Percentiles rank a stretch among this genome's conserved stretches.
Evolutionary conservation across 257 asterid genomes (phyloP).

Genomic region (Salvia hispanica): DNA sequence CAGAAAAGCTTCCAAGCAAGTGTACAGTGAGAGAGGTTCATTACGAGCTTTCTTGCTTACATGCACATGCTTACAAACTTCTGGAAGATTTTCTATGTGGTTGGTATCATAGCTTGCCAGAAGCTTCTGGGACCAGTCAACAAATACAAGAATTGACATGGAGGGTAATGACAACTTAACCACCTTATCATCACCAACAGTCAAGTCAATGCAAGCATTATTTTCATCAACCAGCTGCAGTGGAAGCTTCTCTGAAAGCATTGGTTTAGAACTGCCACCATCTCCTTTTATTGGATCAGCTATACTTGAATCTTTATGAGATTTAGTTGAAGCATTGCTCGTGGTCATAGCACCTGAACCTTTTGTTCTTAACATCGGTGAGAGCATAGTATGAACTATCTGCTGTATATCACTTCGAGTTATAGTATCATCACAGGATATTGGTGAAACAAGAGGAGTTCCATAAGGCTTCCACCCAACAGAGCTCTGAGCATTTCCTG

Average conservation of each 20-base stretch:
- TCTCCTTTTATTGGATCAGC: slow-evolving; percentile 49
- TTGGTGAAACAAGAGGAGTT: slow-evolving; percentile 95
- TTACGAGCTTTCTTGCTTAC: slow-evolving; percentile 87
- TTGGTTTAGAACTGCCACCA: slow-evolving; percentile 50
- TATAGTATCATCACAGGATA: slow-evolving; percentile 76
- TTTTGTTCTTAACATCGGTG: slow-evolving; percentile 72
- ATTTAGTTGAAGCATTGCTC: slow-evolving; percentile 43
- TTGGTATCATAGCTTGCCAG: slow-evolving; percentile 79
- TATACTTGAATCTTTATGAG: slow-evolving; percentile 43
- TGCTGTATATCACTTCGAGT: slow-evolving; percentile 83
- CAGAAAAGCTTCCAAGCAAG: slow-evolving; percentile 96
- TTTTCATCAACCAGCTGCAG: slow-evolving; percentile 95
- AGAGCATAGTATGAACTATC: slow-evolving; percentile 82
- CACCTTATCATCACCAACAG: slow-evolving; percentile 85
- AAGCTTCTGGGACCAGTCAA: slow-evolving; percentile 98
- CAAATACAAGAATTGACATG: slow-evolving; percentile 85
- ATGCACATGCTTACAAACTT: slow-evolving; percentile 79
- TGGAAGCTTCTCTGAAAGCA: slow-evolving; percentile 67
- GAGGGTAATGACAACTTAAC: slow-evolving; percentile 88
- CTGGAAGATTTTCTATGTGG: slow-evolving; percentile 81
- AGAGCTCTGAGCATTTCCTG: slow-evolving; percentile 69
- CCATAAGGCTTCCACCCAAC: slow-evolving; percentile 96
- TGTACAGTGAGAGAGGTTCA: slow-evolving; percentile 93
- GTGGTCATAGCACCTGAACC: slow-evolving; percentile 37
- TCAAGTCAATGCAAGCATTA: slow-evolving; percentile 87